Evolutionary conservation across 306 rosid genomes (phyloP).

Genomic region (Gillenia trifoliata): DNA sequence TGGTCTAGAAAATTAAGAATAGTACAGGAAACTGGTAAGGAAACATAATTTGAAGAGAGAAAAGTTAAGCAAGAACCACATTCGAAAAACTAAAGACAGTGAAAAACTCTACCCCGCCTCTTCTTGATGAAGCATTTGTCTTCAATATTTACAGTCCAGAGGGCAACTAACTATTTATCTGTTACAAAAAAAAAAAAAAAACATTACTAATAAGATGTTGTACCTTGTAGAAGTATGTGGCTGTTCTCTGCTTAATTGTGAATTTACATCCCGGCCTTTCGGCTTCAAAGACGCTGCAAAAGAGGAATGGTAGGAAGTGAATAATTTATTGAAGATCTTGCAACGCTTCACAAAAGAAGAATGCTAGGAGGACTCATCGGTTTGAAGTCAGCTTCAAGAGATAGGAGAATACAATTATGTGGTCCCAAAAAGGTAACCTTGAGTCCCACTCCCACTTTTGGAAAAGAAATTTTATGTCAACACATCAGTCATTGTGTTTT

Average conservation of each 20-base stretch:
- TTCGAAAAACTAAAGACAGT: neutral
- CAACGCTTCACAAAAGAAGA: neutral
- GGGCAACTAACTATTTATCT: conserved; percentile 1
- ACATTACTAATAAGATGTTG: neutral
- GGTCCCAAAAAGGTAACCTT: neutral
- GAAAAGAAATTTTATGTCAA: neutral
- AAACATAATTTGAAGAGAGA: neutral
- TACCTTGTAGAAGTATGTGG: conserved; percentile 83
- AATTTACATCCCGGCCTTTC: conserved; percentile 88
- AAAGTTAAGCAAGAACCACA: neutral
- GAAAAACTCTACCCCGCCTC: neutral
- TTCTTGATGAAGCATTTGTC: neutral
- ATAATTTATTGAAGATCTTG: neutral
- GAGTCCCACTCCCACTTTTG: neutral
- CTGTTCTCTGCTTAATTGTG: conserved; percentile 62
- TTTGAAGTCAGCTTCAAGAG: neutral
- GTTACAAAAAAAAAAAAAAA: conserved; percentile 8
- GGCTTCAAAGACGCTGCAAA: conserved; percentile 88
- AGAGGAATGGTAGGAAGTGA: conserved; percentile 2
- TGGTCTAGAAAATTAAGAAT: neutral
- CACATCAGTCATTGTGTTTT: neutral
- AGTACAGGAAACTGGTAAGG: neutral
- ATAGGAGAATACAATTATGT: neutral
- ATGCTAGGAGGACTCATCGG: neutral
- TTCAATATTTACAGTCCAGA: conserved; percentile 3